Percentiles rank a stretch among this genome's conserved stretches.
These are phyloP conservation scores for Isoetes taiwanensis DNA, from an alignment of 75 land plant species.

Conservation along the genomic window DNA sequence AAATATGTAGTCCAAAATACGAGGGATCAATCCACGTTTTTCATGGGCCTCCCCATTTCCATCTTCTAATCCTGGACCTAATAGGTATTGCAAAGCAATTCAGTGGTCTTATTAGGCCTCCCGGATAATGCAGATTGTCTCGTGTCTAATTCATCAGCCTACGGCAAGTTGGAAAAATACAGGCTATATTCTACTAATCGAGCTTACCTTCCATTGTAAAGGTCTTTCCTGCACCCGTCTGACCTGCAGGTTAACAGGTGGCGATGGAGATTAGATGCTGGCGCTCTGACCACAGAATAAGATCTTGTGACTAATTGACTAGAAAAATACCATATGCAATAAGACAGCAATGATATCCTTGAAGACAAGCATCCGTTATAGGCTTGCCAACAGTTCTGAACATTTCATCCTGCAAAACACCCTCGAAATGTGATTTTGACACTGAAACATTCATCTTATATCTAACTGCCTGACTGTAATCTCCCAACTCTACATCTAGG, in stretches of 20 bases:
- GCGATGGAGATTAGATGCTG: too few species aligned
- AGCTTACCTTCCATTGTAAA: slow-evolving; percentile 21
- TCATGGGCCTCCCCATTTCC: not conserved
- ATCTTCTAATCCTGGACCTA: not conserved
- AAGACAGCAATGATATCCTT: slow-evolving; percentile 22
- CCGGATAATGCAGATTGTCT: not conserved
- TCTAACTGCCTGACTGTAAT: too few species aligned
- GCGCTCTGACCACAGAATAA: not conserved
- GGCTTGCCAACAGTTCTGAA: slow-evolving; percentile 15
- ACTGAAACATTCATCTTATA: too few species aligned
- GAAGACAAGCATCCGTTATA: slow-evolving; percentile 21
- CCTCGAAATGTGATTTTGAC: too few species aligned
- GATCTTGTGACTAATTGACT: not conserved
- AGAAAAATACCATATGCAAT: slow-evolving; percentile 13
- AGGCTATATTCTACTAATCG: not conserved
- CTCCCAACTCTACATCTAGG: too few species aligned
- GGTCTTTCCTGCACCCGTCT: slow-evolving; percentile 21
- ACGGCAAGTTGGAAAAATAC: not conserved
- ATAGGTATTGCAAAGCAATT: too few species aligned
- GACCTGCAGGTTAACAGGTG: slow-evolving; percentile 10
- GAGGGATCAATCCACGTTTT: slow-evolving; percentile 15
- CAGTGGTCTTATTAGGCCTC: not conserved
- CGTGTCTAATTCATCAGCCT: not conserved
- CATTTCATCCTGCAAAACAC: slow-evolving; percentile 19
- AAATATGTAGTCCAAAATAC: slow-evolving; percentile 15